phyloP scores from a whole-genome alignment of 2,329 filamentous ascomycete species.

The Botrytis aclada region DNA sequence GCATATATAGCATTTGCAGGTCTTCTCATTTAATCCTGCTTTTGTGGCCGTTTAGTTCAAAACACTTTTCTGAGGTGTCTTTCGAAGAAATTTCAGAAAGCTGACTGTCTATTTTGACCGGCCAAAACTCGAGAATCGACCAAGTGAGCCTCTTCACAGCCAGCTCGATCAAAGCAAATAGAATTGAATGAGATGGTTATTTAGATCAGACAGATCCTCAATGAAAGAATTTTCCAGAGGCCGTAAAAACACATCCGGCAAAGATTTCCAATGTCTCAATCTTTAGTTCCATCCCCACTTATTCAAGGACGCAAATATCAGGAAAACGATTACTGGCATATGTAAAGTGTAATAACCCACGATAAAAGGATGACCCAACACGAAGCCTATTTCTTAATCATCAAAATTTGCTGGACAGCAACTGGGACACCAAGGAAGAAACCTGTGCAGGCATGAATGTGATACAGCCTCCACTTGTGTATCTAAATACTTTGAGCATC shows the following conservation, averaged over 20 bases:
- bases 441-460: background rate
- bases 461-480: background rate
- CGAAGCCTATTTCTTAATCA: background rate
- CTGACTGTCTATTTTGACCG: background rate
- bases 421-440: background rate
- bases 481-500: background rate
- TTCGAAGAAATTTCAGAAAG: background rate
- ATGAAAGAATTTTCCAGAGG: background rate
- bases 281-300: background rate
- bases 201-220: background rate
- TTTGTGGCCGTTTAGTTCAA: background rate
- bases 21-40: background rate
- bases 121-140: background rate
- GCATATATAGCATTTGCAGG: background rate
- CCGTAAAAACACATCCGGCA: background rate
- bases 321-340: background rate
- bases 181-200: background rate
- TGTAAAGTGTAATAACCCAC: background rate
- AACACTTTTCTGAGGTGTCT: background rate
- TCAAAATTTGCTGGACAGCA: background rate
- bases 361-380: background rate
- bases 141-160: background rate
- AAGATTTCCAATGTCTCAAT: background rate
- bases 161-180: background rate
- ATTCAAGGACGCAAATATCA: background rate